phyloP scores from a whole-genome alignment of 495 filamentous ascomycete species.

The Penicillium arizonense region DNA sequence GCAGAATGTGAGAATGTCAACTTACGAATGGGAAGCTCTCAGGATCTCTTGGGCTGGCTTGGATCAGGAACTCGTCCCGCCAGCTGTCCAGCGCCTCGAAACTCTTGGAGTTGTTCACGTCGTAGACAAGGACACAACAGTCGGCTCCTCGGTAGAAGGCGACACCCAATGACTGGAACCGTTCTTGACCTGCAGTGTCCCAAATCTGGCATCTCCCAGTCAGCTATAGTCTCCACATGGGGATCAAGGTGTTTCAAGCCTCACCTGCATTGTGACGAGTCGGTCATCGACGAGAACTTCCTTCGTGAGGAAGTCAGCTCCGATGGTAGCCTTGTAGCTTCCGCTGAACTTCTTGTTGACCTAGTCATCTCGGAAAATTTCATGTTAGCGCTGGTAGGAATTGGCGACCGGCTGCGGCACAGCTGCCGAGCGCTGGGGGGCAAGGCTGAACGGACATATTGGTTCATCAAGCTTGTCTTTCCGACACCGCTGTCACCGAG shows the following conservation, averaged over 20 bases:
- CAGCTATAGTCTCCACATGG: conserved; percentile 6
- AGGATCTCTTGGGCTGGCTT: conserved; percentile 92
- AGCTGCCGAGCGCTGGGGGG: conserved; percentile 4
- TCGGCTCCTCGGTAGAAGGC: conserved; percentile 98
- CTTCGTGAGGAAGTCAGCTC: conserved; percentile 97
- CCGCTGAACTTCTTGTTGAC: conserved; percentile 99
- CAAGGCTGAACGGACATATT: conserved; percentile 78
- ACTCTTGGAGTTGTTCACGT: conserved; percentile 98
- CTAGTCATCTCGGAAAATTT: conserved; percentile 39
- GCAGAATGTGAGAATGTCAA: conserved; percentile 4
- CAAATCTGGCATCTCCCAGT: conserved; percentile 65
- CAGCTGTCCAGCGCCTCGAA: conserved; percentile 98
- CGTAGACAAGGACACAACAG: conserved; percentile 97
- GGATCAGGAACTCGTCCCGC: conserved; percentile 98
- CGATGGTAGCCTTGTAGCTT: conserved; percentile 99
- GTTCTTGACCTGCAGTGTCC: conserved; percentile 97
- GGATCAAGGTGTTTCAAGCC: conserved; percentile 15
- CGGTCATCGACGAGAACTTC: conserved; percentile 97
- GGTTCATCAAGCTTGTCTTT: conserved; percentile 99
- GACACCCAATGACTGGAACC: conserved; percentile 96
- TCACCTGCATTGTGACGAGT: conserved; percentile 96
- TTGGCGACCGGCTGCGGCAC: conserved; percentile 4
- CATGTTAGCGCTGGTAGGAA: conserved; percentile 21
- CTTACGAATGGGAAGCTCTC: conserved; percentile 97
- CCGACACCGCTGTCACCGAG: conserved; percentile 97